Evolutionary conservation across 2,329 filamentous ascomycete species (phyloP), one percentile per base, ranked within the genome.

Genomic region (Bipolaris oryzae): DNA sequence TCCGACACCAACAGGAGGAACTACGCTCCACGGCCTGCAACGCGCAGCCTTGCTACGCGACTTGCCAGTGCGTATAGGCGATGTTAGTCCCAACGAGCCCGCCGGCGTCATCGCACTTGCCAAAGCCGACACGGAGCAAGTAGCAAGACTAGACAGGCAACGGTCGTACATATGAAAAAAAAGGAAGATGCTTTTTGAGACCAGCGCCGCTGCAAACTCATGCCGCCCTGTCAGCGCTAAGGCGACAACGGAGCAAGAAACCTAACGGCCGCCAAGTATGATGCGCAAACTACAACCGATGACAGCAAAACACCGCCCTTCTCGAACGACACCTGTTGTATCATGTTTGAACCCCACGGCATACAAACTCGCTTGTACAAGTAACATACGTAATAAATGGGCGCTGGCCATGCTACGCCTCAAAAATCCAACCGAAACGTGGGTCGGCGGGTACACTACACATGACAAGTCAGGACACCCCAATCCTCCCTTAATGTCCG

Each of bases 81-180:
- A 74, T 50, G 70, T 74, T 0, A 71, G 70, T 48, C 42, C 60
- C 6, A 61, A 61, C 39, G 68, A 72, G 33, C 60, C 67, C 1
- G 64, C 72, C 1, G 70, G 70, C 10, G 63, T 67, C 18, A 68
- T 73, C 48, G 66, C 68, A 2, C 63, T 72, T 52, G 69, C 64
- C 1, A 68, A 58, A 6, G 59, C 62, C 3, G 67, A 69, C 16
- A 37, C 59, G 1, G 62, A 64, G 7, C 58, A 51, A 7, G 62
- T 67, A 2, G 62, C 50, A 25, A 60, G 47, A 15, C 42, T 74
- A 20, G 56, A 62, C 46, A 50, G 67, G 47, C 56, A 55, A 46
- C 67, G 69, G 43, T 63, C 34, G 39, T 74, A 73, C 46, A 62
- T 68, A 47, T 71, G 28, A 62, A 13, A 5, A 42, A 42, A 25